Conservation (phyloP, 768 basidiomycete genomes). For the Imleria badia region DNA sequence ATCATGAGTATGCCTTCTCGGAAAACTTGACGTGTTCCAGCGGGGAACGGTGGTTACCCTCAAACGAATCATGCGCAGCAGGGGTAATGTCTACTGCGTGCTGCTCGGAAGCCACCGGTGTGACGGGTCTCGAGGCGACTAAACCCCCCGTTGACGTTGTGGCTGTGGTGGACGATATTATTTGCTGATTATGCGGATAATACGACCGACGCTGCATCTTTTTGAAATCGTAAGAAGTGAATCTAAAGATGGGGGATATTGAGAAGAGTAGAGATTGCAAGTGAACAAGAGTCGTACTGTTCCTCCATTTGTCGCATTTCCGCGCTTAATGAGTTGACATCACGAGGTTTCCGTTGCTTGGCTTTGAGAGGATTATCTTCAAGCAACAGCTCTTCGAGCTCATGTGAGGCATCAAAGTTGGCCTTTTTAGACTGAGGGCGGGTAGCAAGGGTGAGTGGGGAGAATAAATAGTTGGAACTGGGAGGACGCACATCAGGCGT, state of each 20-base stretch:
- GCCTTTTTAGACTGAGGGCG: conserved; percentile 89
- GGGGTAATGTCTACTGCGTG: conserved; percentile 44
- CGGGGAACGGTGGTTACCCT: conserved; percentile 38
- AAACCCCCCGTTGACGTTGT: conserved; percentile 73
- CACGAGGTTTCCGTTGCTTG: conserved; percentile 87
- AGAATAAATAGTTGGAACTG: background rate
- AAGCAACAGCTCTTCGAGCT: conserved; percentile 90
- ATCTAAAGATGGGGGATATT: conserved; percentile 45
- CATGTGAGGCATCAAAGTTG: conserved; percentile 98
- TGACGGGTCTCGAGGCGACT: conserved; percentile 70
- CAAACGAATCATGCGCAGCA: conserved; percentile 43
- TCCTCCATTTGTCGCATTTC: conserved; percentile 99
- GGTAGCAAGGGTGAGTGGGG: conserved; percentile 4
- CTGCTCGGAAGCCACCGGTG: conserved; percentile 52
- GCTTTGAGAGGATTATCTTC: conserved; percentile 98
- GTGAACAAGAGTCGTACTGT: conserved; percentile 57
- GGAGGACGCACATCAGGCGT: conserved; percentile 72
- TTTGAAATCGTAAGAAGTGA: conserved; percentile 89
- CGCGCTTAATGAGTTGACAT: conserved; percentile 71
- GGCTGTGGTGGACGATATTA: conserved; percentile 61
- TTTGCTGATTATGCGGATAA: conserved; percentile 78
- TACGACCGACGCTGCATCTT: conserved; percentile 90
- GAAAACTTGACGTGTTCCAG: conserved; percentile 39
- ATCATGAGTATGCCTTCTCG: conserved; percentile 55
- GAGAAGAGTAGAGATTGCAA: background rate